Conservation (phyloP, 768 basidiomycete genomes). For the Mycena alexandri region DNA sequence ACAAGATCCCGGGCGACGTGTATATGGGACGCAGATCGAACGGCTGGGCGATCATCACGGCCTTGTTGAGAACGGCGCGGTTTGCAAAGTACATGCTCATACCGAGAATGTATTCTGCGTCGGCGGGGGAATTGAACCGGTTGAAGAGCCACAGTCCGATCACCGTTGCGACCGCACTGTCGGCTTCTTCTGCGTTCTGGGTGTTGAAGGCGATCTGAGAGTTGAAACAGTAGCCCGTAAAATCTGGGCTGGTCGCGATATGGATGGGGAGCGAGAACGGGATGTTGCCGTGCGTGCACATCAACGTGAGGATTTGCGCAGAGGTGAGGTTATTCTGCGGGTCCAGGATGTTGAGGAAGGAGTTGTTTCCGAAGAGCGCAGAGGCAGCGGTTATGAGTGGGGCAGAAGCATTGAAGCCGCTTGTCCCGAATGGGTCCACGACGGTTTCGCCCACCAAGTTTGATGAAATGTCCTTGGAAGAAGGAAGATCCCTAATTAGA, state of each 20-base stretch:
- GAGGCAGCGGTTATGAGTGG: constrained; percentile 8
- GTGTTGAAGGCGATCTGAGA: not conserved
- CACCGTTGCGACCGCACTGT: not conserved
- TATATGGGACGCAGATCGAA: not conserved
- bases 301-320: not conserved
- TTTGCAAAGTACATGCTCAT: constrained; percentile 15
- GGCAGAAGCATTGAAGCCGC: constrained; percentile 3
- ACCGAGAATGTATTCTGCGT: constrained; percentile 6
- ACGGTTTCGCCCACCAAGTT: not conserved
- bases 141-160: constrained; percentile 8
- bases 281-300: constrained; percentile 7
- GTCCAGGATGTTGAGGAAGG: constrained; percentile 17
- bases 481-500: not conserved
- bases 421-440: constrained; percentile 5
- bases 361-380: constrained; percentile 11
- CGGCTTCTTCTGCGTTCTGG: not conserved
- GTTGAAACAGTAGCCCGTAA: not conserved
- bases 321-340: constrained; percentile 7
- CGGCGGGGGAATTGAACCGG: not conserved
- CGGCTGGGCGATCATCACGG: constrained; percentile 2
- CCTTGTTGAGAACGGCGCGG: constrained; percentile 10
- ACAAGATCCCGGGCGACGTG: constrained; percentile 1
- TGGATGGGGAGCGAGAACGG: constrained; percentile 1
- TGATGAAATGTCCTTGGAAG: not conserved
- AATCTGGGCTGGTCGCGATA: not conserved